phyloP scores from a whole-genome alignment of 257 asterid genomes.

The Thymus mandschuricus region DNA sequence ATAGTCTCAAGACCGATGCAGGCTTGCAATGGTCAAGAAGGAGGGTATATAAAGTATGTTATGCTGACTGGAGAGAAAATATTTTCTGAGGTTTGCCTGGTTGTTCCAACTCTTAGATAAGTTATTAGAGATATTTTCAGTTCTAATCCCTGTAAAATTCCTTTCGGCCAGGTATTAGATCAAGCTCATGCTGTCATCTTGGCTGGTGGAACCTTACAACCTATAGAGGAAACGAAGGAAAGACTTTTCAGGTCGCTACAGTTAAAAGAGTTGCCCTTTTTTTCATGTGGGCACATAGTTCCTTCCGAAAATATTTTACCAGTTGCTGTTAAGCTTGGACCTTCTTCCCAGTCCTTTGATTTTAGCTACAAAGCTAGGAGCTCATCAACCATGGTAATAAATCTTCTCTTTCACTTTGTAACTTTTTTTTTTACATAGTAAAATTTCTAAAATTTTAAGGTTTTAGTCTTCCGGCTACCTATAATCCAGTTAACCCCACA shows the following conservation, averaged over 20 bases:
- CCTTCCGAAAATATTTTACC: constrained; percentile 88
- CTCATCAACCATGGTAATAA: constrained; percentile 75
- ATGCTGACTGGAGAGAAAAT: constrained; percentile 97
- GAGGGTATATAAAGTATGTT: constrained; percentile 83
- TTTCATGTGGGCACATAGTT: constrained; percentile 89
- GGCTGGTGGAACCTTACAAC: constrained; percentile 97
- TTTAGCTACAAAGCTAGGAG: constrained; percentile 82
- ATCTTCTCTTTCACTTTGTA: constrained; percentile 16
- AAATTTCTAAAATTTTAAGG: neutral
- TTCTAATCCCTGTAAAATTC: constrained; percentile 7
- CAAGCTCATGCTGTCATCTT: constrained; percentile 88
- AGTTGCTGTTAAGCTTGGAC: constrained; percentile 82
- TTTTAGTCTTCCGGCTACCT: neutral
- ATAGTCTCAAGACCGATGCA: constrained; percentile 59
- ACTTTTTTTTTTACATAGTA: neutral
- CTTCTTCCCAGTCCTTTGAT: constrained; percentile 76
- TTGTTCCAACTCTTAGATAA: constrained; percentile 18
- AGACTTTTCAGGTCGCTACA: constrained; percentile 77
- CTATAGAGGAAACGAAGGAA: constrained; percentile 94
- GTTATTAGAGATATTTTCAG: constrained; percentile 1
- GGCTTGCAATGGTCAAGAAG: constrained; percentile 50
- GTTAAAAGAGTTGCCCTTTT: constrained; percentile 62
- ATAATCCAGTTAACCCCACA: neutral
- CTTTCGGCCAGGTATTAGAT: constrained; percentile 53
- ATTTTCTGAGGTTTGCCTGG: constrained; percentile 78